Base-by-base conservation (phyloP, 2,329 filamentous ascomycete genomes). In the Aureobasidium sp. region DNA sequence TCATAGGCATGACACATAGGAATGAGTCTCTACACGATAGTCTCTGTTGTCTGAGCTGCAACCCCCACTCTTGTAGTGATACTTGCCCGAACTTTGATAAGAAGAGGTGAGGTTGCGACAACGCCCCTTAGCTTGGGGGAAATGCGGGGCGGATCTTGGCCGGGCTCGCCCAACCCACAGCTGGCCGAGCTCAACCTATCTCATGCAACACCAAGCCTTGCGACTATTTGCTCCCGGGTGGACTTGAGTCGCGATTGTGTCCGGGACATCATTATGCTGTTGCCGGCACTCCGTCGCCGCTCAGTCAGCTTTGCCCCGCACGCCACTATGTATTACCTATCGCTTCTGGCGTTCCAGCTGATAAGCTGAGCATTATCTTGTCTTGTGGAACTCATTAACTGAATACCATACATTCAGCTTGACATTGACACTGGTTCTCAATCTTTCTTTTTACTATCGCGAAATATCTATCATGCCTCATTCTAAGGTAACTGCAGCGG, bases 21-120 rank as follows among this genome's bases (percentile, higher is more conserved):
- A 44, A 44, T 41, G 9, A 24, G 13, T 9, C 5, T 8, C 2
- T 8, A 5, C 29, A 32, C 29, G 29, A 32, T 13, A 17, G 26
- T 48, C 26, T 5, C 13, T 32, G 27, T 8, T 29, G 46, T n/a
- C 27, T 32, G 2, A 10, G 12, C 6, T 17, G 26, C 24, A 27
- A 32, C 13, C 5, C 27, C 46, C 46, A 32, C 27, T 48, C 24
- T 29, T 32, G 27, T 34, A 34, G 32, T 10, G 17, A 9, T 6
- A 48, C 20, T 26, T 29, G 26, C 29, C 48, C 59, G 48, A 61
- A 36, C 44, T 26, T 53, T 61, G 59, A 52, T 61, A 44, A 53
- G 48, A 51, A n/a, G 17, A 17, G 32, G 17, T n/a, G 20, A 32
- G 26, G 53, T 44, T 48, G 20, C 3, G 9, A 34, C 9, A 34